Conservation (phyloP, 2,329 filamentous ascomycete genomes). For the Pseudocercospora pini-densiflorae region DNA sequence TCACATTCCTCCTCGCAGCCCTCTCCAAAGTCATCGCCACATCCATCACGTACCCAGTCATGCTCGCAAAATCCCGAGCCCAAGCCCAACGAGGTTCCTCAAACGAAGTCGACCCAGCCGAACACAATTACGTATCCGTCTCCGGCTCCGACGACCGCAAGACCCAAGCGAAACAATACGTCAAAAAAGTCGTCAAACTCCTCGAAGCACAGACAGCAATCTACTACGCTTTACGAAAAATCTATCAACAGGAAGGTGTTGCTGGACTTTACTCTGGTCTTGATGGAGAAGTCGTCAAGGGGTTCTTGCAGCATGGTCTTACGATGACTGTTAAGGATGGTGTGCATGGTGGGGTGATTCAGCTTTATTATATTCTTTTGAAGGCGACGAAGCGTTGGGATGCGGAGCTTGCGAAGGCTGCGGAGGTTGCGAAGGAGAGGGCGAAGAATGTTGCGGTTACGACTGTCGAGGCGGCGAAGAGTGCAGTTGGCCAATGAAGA, state of each 20-base stretch:
- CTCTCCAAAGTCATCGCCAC: constrained; percentile 78
- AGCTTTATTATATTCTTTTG: constrained; percentile 70
- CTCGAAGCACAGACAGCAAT: constrained; percentile 38
- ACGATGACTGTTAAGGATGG: constrained; percentile 86
- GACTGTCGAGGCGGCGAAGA: constrained; percentile 28
- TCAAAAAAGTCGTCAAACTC: constrained; percentile 26
- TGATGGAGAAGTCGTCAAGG: constrained; percentile 75
- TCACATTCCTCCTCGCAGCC: constrained; percentile 72
- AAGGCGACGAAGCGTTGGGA: constrained; percentile 49
- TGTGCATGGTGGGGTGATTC: constrained; percentile 73
- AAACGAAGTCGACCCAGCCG: constrained; percentile 26
- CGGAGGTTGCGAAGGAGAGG: constrained; percentile 37
- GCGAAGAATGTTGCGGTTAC: constrained; percentile 35
- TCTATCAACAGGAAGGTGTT: constrained; percentile 62
- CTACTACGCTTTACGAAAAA: constrained; percentile 36
- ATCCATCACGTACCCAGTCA: constrained; percentile 81
- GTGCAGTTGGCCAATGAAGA: constrained; percentile 14
- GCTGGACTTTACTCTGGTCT: constrained; percentile 76
- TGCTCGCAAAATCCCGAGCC: constrained; percentile 78
- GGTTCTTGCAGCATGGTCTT: constrained; percentile 83
- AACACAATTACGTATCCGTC: constrained; percentile 23
- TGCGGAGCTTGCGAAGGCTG: constrained; percentile 42
- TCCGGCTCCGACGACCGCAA: constrained; percentile 17
- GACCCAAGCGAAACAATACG: constrained; percentile 21
- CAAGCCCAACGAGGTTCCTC: constrained; percentile 60